Conservation (phyloP, 1,284 basidiomycete species). For the Veloporphyrellus conicus region DNA sequence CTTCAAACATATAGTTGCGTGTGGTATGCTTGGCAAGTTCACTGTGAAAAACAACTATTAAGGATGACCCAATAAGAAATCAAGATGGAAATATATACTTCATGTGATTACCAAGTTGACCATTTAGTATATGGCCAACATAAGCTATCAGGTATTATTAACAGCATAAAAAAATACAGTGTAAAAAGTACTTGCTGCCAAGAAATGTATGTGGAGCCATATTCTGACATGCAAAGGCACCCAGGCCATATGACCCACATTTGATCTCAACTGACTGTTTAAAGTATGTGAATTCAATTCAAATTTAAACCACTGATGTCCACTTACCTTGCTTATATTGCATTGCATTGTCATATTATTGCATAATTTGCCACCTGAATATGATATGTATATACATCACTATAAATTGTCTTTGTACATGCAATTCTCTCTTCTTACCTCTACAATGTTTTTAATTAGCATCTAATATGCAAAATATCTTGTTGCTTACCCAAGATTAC, state of each 20-base stretch:
- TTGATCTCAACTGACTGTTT: constrained; percentile 39
- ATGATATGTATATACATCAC: neutral
- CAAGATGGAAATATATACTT: constrained; percentile 3
- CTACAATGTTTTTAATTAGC: constrained; percentile 10
- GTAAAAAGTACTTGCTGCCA: constrained; percentile 36
- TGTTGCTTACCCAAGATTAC: constrained; percentile 26
- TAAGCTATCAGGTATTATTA: constrained; percentile 44
- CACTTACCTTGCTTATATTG: constrained; percentile 13
- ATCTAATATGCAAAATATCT: neutral
- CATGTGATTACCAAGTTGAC: constrained; percentile 32
- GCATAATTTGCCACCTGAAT: constrained; percentile 23
- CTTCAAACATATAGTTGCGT: constrained; percentile 50
- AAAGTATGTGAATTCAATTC: neutral
- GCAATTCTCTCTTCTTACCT: constrained; percentile 13
- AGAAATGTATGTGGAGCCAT: constrained; percentile 43
- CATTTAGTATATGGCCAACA: constrained; percentile 50
- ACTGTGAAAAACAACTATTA: constrained; percentile 1
- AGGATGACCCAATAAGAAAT: neutral
- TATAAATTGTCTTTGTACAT: neutral
- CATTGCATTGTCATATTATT: constrained; percentile 26
- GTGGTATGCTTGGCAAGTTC: constrained; percentile 32
- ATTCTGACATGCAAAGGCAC: constrained; percentile 46
- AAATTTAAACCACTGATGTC: neutral
- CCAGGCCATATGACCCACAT: constrained; percentile 44
- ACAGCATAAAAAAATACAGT: neutral